Conservation (phyloP, 75 land plant genomes). For the Sequoiadendron giganteum region DNA sequence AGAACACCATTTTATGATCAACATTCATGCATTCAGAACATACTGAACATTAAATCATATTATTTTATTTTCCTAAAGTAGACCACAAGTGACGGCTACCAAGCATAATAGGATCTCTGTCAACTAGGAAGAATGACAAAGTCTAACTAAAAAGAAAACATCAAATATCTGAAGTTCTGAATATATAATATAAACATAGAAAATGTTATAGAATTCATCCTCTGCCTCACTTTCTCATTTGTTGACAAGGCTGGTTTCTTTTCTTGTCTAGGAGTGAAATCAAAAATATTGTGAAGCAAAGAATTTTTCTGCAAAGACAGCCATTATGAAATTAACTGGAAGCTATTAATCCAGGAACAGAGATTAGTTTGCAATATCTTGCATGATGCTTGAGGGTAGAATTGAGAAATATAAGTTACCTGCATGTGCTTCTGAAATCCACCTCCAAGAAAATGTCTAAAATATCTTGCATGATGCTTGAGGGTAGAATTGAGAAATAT, state of each 20-base stretch:
- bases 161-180: too few species aligned
- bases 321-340: background rate
- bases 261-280: slow-evolving; percentile 51
- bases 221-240: slow-evolving; percentile 56
- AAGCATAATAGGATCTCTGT: background rate
- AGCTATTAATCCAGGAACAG: background rate
- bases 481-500: background rate
- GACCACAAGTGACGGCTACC: background rate
- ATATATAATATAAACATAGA: background rate
- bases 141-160: too few species aligned
- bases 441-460: slow-evolving; percentile 71
- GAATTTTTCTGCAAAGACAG: slow-evolving; percentile 60
- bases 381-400: background rate
- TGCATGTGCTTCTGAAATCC: slow-evolving; percentile 91
- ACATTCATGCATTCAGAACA: background rate
- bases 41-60: background rate
- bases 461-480: background rate
- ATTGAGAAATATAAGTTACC: slow-evolving; percentile 30
- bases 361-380: background rate
- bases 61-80: background rate
- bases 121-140: too few species aligned
- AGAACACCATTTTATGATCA: background rate
- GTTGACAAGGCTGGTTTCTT: slow-evolving; percentile 26
- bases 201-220: background rate
- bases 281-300: slow-evolving; percentile 84